Percentiles rank a stretch among this genome's conserved stretches.
Conservation (phyloP, 805 yeast species). For the Nakazawaea ernobii region DNA sequence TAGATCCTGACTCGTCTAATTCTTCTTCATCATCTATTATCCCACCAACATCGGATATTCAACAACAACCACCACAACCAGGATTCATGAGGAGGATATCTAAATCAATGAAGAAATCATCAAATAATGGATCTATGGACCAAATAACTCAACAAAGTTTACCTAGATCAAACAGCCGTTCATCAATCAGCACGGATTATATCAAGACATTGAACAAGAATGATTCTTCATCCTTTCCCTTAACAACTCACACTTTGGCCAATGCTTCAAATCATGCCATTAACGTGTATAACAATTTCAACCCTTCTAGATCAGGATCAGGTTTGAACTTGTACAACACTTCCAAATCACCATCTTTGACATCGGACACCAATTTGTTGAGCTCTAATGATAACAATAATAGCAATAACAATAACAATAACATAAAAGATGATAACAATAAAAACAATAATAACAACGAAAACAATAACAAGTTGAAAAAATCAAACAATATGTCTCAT, state of each 20-base stretch:
- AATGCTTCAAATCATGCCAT: constrained; percentile 23
- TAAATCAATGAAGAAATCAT: background rate
- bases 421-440: background rate
- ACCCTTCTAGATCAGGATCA: constrained; percentile 14
- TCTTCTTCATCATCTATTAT: background rate
- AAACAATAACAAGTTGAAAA: background rate
- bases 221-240: constrained; percentile 28
- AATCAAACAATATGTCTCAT: background rate
- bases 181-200: constrained; percentile 15
- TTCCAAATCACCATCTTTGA: background rate
- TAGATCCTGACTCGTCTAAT: constrained; percentile 9
- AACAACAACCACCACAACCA: background rate
- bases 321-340: constrained; percentile 12
- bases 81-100: background rate
- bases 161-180: background rate
- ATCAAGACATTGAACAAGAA: constrained; percentile 22
- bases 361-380: background rate
- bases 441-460: background rate
- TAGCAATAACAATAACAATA: background rate
- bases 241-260: constrained; percentile 18
- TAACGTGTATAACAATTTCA: constrained; percentile 20
- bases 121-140: background rate
- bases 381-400: background rate
- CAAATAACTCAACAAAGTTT: background rate
- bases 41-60: background rate